Evolutionary conservation across 768 basidiomycete species (phyloP).

Genomic region (button mushroom (Agaricus bisporus)): DNA sequence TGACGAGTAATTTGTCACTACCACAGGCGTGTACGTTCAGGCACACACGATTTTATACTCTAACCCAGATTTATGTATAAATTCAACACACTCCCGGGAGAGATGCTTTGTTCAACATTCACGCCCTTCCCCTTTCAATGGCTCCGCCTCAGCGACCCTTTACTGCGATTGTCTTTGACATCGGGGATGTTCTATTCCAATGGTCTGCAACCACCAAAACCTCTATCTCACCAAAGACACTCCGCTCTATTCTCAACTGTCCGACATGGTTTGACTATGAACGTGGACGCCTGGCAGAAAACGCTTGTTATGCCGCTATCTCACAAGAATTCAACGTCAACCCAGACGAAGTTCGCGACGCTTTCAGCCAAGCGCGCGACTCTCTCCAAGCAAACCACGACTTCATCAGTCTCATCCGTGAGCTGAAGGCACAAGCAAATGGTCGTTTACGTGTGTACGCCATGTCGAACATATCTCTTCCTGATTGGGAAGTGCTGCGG

Average conservation of each 20-base stretch:
- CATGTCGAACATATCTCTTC: slow-evolving; percentile 54
- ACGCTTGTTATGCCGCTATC: slow-evolving; percentile 36
- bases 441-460: slow-evolving; percentile 38
- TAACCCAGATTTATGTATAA: not conserved
- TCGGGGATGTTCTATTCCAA: slow-evolving; percentile 50
- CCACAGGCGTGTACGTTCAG: slow-evolving; percentile 1
- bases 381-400: slow-evolving; percentile 38
- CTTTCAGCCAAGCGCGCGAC: slow-evolving; percentile 42
- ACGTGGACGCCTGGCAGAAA: slow-evolving; percentile 36
- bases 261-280: slow-evolving; percentile 52
- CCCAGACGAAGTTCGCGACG: slow-evolving; percentile 32
- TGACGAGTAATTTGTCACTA: not conserved
- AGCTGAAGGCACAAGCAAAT: slow-evolving; percentile 33
- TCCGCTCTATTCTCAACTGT: slow-evolving; percentile 36
- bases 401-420: slow-evolving; percentile 40
- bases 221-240: slow-evolving; percentile 31
- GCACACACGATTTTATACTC: slow-evolving; percentile 2
- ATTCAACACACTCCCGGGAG: not conserved
- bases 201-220: slow-evolving; percentile 46
- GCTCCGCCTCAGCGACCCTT: slow-evolving; percentile 6
- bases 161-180: slow-evolving; percentile 43
- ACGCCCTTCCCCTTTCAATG: slow-evolving; percentile 1
- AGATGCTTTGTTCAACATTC: not conserved
- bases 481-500: slow-evolving; percentile 42
- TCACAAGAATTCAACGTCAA: slow-evolving; percentile 32